A percentile compares a stretch with the other conserved stretches of the same genome.
These are phyloP conservation scores for Phytophthora parvispora DNA, from an alignment of 352 stramenopile genomes.

Conservation along the genomic window DNA sequence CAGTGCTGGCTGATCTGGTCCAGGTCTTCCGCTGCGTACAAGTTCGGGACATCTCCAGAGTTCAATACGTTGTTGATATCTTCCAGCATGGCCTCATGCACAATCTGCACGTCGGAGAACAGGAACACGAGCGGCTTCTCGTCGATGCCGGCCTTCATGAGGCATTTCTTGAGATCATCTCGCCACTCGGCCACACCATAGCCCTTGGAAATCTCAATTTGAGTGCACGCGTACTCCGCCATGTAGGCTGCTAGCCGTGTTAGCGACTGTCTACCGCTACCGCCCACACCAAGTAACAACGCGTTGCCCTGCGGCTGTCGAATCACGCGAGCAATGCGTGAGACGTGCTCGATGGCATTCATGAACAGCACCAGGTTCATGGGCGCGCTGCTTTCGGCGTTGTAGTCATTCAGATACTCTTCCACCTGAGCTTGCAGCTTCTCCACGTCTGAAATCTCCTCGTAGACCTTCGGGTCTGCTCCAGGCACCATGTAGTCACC, in stretches of 20 bases:
- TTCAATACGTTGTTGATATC: constrained; percentile 98
- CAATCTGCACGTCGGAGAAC: constrained; percentile 96
- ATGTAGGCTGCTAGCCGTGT: constrained; percentile 95
- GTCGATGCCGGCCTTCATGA: constrained; percentile 94
- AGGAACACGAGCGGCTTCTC: constrained; percentile 95
- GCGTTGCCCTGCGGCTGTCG: constrained; percentile 92
- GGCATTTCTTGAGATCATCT: constrained; percentile 94
- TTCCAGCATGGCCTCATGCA: constrained; percentile 96
- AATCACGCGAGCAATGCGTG: constrained; percentile 84
- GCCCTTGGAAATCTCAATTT: constrained; percentile 96
- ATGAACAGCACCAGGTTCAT: constrained; percentile 93
- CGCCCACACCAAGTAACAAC: constrained; percentile 94
- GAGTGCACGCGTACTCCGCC: constrained; percentile 93
- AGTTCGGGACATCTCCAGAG: constrained; percentile 95
- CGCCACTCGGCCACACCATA: constrained; percentile 95
- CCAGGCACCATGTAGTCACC: constrained; percentile 95
- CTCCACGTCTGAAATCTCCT: constrained; percentile 91
- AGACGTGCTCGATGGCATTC: constrained; percentile 92
- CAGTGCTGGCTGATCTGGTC: constrained; percentile 94
- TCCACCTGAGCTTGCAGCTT: constrained; percentile 85
- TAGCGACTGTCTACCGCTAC: constrained; percentile 93
- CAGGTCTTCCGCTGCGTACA: constrained; percentile 94
- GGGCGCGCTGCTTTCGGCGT: constrained; percentile 85
- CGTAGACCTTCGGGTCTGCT: constrained; percentile 92
- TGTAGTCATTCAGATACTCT: constrained; percentile 92